A percentile compares a stretch with the other conserved stretches of the same genome.
Conservation (phyloP, 1,284 basidiomycete genomes). For the Cryptococcus wingfieldii region DNA sequence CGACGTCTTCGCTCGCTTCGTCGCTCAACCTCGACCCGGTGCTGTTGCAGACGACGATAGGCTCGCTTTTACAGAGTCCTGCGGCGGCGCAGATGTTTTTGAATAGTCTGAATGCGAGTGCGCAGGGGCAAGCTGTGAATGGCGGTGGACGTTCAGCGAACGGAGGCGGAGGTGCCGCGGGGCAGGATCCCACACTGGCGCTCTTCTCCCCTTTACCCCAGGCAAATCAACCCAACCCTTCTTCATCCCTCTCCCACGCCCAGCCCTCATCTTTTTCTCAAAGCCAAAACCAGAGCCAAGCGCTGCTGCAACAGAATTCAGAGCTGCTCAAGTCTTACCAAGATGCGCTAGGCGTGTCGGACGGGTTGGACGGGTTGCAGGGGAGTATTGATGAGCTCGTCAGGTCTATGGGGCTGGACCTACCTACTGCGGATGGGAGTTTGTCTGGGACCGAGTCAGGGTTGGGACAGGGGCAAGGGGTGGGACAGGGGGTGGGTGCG, state of each 20-base stretch:
- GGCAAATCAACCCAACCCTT: too few species aligned
- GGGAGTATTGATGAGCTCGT: conserved; percentile 69
- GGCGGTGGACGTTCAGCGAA: neutral
- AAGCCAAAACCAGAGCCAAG: conserved; percentile 15
- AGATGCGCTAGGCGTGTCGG: conserved; percentile 62
- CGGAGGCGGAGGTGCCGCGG: neutral
- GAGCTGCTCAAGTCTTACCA: conserved; percentile 59
- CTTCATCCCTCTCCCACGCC: too few species aligned
- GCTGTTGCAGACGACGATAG: conserved; percentile 60
- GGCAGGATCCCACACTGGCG: conserved; percentile 35
- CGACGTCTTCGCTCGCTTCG: conserved; percentile 22
- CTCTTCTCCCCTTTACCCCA: conserved; percentile 38
- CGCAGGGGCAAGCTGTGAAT: conserved; percentile 36
- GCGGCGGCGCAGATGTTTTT: conserved; percentile 67
- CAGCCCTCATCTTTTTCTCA: neutral
- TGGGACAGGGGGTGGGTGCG: neutral
- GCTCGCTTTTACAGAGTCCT: conserved; percentile 60
- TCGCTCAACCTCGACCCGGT: conserved; percentile 45
- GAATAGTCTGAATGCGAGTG: conserved; percentile 50
- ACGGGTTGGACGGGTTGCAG: conserved; percentile 68
- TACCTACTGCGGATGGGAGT: conserved; percentile 9
- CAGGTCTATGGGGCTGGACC: conserved; percentile 61
- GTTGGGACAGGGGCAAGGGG: neutral
- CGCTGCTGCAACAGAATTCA: conserved; percentile 30
- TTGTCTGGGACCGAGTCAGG: neutral